Base-by-base conservation (phyloP, 768 basidiomycete species). In the Termitomyces sp. region DNA sequence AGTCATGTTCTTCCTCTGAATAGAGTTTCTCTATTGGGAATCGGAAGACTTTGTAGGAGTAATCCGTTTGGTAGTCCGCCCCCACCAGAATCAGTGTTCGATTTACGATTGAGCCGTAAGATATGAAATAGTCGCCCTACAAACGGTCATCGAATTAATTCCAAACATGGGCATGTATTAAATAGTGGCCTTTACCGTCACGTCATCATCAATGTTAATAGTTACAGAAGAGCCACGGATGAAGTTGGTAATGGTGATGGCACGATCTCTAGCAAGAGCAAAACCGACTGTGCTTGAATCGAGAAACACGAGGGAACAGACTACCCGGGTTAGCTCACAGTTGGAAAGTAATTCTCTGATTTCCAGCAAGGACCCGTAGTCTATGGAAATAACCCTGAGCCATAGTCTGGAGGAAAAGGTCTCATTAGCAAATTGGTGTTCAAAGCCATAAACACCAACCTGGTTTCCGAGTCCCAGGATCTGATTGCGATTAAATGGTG, bases 251-350 rank as follows among this genome's bases (percentile, higher is more conserved):
- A 44, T 50, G 18, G 28, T 45, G 10, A 62, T 24, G 22, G 11
- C 22, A 28, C 36, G 8, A 14, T 22, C 2, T 2, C 1, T 4
- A 43, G 2, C n/a, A n/a, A 35, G 22, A 22, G 57, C 33, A 10
- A 54, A 11, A 22, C 58, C 54, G 22, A 56, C 26, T 1, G 46
- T 26, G n/a, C 59, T 51, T 20, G 56, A 51, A 26, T 28, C 43
- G 41, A 59, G 14, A 30, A 62, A 62, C 16, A 56, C 5, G 24
- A 24, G 54, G n/a, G n/a, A n/a, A n/a, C n/a, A n/a, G n/a, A n/a
- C n/a, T n/a, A n/a, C n/a, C n/a, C n/a, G n/a, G n/a, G n/a, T n/a
- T n/a, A n/a, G n/a, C n/a, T n/a, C n/a, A n/a, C n/a, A n/a, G n/a
- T n/a, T n/a, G n/a, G n/a, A 3, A 26, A 5, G 6, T 46, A 26